Base-by-base conservation (phyloP, 1,139 yeast species). In the Kluyveromyces sp. region DNA sequence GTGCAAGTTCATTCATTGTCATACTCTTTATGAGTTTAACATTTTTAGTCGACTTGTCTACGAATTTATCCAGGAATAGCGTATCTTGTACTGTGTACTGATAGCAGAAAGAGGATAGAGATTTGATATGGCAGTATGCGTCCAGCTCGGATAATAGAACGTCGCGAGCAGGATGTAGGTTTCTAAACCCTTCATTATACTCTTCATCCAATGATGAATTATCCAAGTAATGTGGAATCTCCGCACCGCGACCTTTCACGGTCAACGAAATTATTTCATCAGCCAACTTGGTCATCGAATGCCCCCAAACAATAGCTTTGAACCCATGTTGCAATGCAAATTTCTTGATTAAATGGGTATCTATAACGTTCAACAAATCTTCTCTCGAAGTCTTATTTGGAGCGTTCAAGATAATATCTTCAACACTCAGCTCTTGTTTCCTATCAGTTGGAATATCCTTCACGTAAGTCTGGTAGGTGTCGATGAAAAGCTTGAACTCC, bases 191-290 rank as follows among this genome's bases (percentile, higher is more conserved):
- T 15, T 58, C 64, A 10, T 59, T 59, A 39, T 59, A 68, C 2
- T 64, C 51, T 34, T 57, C 62, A 2, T 55, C 65, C 1, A 65
- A 61, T 0, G 56, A 53, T 25, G 72, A 74, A 55, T 79, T 79
- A n/a, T 79, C 68, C 37, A 83, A 63, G 10, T 71, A 65, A 10
- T 66, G 61, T 38, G 86, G 76, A 7, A 90, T 74, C 32, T 74
- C 74, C 2, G 83, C 72, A 0, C 97, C 97, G 51, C 96, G 75
- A 6, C 98, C 98, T 57, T 84, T 86, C n/a, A 90, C 90, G 0
- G 96, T 83, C 48, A 84, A 68, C 0, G 95, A 75, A 32, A 92
- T 71, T 27, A 87, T 79, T 49, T 81, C 81, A 55, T 84, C 88
- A 1, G 97, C 96, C 15, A 90, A 62, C 45, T 82, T 74, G 1